Base-by-base conservation (phyloP, 2,329 filamentous ascomycete genomes). In the Diaporthe capsici region DNA sequence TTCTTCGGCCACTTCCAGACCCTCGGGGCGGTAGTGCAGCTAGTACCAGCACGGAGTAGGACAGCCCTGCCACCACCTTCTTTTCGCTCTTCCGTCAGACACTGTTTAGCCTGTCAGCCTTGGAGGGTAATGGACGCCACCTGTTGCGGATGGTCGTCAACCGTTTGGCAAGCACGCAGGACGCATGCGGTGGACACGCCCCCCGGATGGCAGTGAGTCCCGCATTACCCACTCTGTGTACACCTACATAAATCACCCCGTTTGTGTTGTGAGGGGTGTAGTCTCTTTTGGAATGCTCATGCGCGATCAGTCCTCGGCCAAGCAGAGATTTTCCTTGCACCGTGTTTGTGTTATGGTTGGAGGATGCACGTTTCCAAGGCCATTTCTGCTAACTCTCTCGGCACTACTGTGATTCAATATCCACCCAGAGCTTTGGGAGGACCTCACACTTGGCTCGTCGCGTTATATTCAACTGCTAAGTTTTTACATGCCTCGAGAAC, bases 1-100 rank as follows among this genome's bases (percentile, higher is more conserved):
- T 65, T 70, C 37, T 70, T 65, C 71, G 71, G 71, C 28, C 39
- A 31, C 71, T 65, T 73, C 58, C 71, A 73, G 71, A 65, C 51
- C 58, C 34, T 73, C 71, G 71, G 71, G 71, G 65, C 65, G 55
- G 31, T 60, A 60, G 63, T 44, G 60, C 60, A 20, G 60, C 37
- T 25, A 10, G n/a, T 28, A 17, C 13, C 0, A 22, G 28, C 22
- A 34, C 17, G 53, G 31, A 20, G 22, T 25, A 34, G 20, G 10
- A 15, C 63, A n/a, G 4, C 20, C 20, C 60, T 28, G 37, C 42
- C 60, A 34, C 12, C 15, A 17, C n/a, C 37, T 28, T 37, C 28
- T 34, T 31, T n/a, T 67, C n/a, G 28, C 28, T 31, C 20, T 37
- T 67, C 31, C 28, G 12, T 12, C n/a, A 31, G 13, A 31, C 4